phyloP scores from a whole-genome alignment of 495 filamentous ascomycete species.

The Pseudotulostoma volvatum region DNA sequence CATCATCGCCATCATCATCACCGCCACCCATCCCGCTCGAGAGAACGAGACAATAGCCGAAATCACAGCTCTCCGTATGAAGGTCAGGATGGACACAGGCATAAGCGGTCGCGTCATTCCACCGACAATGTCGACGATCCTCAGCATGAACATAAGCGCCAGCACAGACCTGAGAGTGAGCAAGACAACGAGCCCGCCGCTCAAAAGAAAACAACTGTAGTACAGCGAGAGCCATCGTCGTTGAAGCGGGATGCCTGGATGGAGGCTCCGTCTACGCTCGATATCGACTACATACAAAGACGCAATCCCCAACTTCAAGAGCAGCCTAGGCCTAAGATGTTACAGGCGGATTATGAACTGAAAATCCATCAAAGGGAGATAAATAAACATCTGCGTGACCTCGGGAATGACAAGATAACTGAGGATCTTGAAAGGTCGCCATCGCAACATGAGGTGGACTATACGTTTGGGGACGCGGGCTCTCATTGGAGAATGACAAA shows the following conservation, averaged over 20 bases:
- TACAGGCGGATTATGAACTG: slow-evolving; percentile 52
- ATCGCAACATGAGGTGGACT: slow-evolving; percentile 50
- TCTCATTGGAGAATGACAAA: slow-evolving; percentile 94
- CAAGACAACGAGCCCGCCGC: slow-evolving; percentile 8
- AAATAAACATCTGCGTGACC: slow-evolving; percentile 52
- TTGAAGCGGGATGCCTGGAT: slow-evolving; percentile 80
- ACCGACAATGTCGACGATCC: slow-evolving; percentile 26
- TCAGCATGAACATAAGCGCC: slow-evolving; percentile 21
- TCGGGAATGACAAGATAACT: slow-evolving; percentile 38
- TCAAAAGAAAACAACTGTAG: slow-evolving; percentile 10
- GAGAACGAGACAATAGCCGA: slow-evolving; percentile 18
- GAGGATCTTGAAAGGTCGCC: slow-evolving; percentile 35
- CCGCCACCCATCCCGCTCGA: slow-evolving; percentile 30
- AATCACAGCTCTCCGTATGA: slow-evolving; percentile 21
- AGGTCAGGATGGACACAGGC: slow-evolving; percentile 31
- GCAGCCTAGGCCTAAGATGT: slow-evolving; percentile 28
- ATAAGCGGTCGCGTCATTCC: slow-evolving; percentile 38
- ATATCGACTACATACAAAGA: slow-evolving; percentile 72
- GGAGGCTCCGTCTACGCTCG: slow-evolving; percentile 65
- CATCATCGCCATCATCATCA: slow-evolving; percentile 27
- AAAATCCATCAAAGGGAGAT: slow-evolving; percentile 70
- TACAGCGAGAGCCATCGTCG: slow-evolving; percentile 21
- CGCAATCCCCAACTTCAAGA: slow-evolving; percentile 29
- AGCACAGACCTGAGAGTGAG: slow-evolving; percentile 16
- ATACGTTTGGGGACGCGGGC: slow-evolving; percentile 79